phyloP scores from a whole-genome alignment of 139 green algal genomes.

The Chlamydomonas urium region DNA sequence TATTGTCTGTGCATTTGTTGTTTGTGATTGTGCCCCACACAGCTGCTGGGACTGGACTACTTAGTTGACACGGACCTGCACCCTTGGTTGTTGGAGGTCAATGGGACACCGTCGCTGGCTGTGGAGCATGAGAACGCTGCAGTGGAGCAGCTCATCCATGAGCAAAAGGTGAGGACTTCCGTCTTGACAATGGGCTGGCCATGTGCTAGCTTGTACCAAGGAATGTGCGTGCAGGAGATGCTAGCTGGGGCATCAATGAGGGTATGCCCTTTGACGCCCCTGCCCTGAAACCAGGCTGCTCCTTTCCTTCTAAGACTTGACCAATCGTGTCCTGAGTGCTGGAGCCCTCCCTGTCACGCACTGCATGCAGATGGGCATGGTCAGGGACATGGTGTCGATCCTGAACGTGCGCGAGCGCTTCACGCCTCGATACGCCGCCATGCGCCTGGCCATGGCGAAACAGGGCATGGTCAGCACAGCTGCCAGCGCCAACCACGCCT shows the following conservation, averaged over 20 bases:
- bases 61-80: constrained; percentile 44
- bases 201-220: no score
- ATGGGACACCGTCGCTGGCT: constrained; percentile 50
- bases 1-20: no score
- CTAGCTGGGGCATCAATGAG: no score
- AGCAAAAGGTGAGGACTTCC: constrained; percentile 44
- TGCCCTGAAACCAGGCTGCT: no score
- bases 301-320: background rate
- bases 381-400: constrained; percentile 39
- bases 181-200: no score
- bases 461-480: no score
- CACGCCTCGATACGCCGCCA: constrained; percentile 32
- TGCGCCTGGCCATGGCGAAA: no score
- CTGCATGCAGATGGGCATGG: constrained; percentile 31
- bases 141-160: constrained; percentile 45
- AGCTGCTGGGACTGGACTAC: constrained; percentile 62
- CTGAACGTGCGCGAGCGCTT: constrained; percentile 36
- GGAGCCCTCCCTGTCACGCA: background rate
- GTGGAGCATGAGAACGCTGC: constrained; percentile 31
- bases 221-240: no score
- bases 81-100: constrained; percentile 63
- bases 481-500: background rate
- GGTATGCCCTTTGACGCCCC: no score
- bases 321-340: background rate
- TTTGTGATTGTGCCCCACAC: no score